These are phyloP conservation scores for Ustilago crameri DNA, from an alignment of 1,284 basidiomycete genomes.

Conservation along the genomic window DNA sequence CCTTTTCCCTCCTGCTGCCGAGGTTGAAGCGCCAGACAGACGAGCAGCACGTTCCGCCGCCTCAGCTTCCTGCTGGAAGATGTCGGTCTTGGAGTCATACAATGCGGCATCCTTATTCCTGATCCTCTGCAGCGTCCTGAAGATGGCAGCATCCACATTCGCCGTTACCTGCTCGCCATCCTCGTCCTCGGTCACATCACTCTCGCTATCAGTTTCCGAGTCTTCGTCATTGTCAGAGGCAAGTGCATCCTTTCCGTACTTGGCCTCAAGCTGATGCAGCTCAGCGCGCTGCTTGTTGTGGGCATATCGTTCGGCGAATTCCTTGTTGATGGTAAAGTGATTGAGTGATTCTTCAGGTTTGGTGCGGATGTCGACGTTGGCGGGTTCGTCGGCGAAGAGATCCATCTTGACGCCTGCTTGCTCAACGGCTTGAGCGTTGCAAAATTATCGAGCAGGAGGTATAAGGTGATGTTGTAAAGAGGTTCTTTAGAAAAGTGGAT, in stretches of 20 bases:
- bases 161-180: constrained; percentile 95
- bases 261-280: constrained; percentile 60
- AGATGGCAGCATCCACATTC: constrained; percentile 91
- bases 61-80: constrained; percentile 59
- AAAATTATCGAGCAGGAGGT: no score
- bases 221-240: constrained; percentile 38
- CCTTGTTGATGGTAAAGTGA: constrained; percentile 61
- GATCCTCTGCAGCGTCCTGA: constrained; percentile 88
- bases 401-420: constrained; percentile 26
- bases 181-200: constrained; percentile 87
- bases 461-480: not conserved
- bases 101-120: constrained; percentile 84
- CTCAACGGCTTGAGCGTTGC: not conserved
- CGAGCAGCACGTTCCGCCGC: constrained; percentile 30
- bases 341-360: constrained; percentile 47
- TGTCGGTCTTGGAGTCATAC: constrained; percentile 73
- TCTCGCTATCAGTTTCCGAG: constrained; percentile 50
- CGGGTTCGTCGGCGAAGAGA: constrained; percentile 22
- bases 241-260: constrained; percentile 51
- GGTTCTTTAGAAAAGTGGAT: no score
- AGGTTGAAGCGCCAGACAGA: constrained; percentile 10
- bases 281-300: constrained; percentile 65
- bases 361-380: constrained; percentile 41
- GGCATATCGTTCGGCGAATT: constrained; percentile 61
- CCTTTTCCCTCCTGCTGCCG: constrained; percentile 11